Evolutionary conservation across 768 basidiomycete genomes (phyloP), one percentile per base, ranked within the genome.

Genomic region (Russula ochroleuca): DNA sequence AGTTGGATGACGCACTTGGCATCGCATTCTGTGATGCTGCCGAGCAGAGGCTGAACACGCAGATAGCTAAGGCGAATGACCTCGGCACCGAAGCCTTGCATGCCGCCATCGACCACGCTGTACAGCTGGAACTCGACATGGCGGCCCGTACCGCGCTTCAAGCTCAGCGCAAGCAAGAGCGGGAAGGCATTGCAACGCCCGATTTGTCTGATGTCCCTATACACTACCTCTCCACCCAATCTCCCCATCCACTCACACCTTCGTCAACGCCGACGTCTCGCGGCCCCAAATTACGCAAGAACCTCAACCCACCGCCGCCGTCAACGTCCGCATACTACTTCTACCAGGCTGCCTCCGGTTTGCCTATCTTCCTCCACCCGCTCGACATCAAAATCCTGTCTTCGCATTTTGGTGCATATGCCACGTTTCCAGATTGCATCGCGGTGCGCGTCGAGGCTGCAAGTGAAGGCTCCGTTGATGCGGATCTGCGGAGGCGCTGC

Each of bases 321-420:
- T 90, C 90, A 19, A 89, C 90, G 17, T 88, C 92, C 11, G 88
- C 92, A 10, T 99, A 96, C 76, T 94, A 90, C 72, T 99, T 90
- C 75, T 99, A 98, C 73, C 97, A 98, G 73, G 90, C 94, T 19
- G 85, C 92, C 0, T 90, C 92, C 1, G 97, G 97, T 14, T 80
- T 90, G 61, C 90, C 93, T 11, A 81, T 97, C 68, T 99, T 91
- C 79, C 84, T 99, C 13, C 94, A 97, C 70, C 96, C 96, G 3
- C 82, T 99, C 35, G 96, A 99, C 73, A 98, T 97, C 75, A 89
- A 87, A 75, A 93, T 97, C 65, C 80, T 99, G 28, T 79, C 94
- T 48, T 83, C 92, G 14, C 88, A 95, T 72, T 98, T 86, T 75
- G 80, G 81, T 70, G 80, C 79, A 66, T 98, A 98, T 70, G 76